These are phyloP conservation scores for Nematodospora valgi DNA, from an alignment of 805 yeast genomes.

Conservation along the genomic window DNA sequence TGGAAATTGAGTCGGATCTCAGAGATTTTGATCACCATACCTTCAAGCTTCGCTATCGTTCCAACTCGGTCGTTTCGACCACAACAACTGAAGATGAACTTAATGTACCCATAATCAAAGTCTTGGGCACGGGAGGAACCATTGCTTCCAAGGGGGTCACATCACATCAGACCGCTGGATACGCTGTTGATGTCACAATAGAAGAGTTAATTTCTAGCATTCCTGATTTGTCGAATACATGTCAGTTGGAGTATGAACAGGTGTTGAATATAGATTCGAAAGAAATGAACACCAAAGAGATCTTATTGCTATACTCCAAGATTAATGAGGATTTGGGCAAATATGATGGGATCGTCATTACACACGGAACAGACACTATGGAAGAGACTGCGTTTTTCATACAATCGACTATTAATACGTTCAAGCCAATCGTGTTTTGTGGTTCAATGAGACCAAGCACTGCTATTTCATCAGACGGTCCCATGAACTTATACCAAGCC, in stretches of 20 bases:
- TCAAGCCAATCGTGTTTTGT: conserved; percentile 60
- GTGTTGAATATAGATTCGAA: conserved; percentile 61
- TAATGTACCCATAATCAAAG: conserved; percentile 33
- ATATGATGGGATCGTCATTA: conserved; percentile 59
- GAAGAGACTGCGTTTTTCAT: conserved; percentile 67
- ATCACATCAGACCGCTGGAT: conserved; percentile 42
- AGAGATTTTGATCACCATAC: conserved; percentile 27
- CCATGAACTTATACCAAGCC: conserved; percentile 70
- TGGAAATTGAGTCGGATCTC: conserved; percentile 20
- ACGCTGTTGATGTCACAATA: conserved; percentile 39
- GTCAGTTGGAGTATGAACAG: conserved; percentile 61
- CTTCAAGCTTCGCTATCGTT: conserved; percentile 33
- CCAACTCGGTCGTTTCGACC: conserved; percentile 24
- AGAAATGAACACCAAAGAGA: conserved; percentile 46
- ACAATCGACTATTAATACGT: conserved; percentile 43
- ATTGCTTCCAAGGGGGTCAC: conserved; percentile 41
- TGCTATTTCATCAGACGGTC: conserved; percentile 68
- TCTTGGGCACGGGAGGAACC: conserved; percentile 46
- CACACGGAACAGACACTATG: conserved; percentile 71
- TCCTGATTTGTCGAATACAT: conserved; percentile 53
- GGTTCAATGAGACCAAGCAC: conserved; percentile 78
- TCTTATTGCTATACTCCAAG: conserved; percentile 44
- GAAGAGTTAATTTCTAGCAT: conserved; percentile 51
- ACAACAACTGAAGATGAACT: conserved; percentile 11
- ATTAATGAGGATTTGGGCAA: conserved; percentile 41